Evolutionary conservation across 371 early-diverging fungal species (phyloP), one percentile per base, ranked within the genome.

Genomic region (Mucor lusitanicus): DNA sequence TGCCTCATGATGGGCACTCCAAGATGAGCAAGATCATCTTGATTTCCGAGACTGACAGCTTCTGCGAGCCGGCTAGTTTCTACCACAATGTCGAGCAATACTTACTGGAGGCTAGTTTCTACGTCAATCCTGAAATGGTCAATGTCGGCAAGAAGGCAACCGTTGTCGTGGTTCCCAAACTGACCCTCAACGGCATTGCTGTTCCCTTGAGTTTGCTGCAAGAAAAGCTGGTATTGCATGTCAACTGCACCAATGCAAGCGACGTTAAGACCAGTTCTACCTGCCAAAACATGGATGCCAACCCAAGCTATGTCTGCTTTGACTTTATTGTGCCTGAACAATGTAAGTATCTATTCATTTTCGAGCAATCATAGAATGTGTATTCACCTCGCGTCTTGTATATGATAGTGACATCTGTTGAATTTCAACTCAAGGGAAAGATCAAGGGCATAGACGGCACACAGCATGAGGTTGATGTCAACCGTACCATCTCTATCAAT

Each of bases 51-150:
- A 25, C 11, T 21, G 32, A 27, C n/a, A 79, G 70, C 3, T 87
- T 80, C 59, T 77, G 82, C n/a, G 73, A 77, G 13, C 75, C 78
- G 23, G 68, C 66, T 1, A 23, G 56, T 1, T 82, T 87, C 57
- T 32, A 19, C 15, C 79, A 79, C 25, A 28, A 57, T 2, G 11
- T 21, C 1, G 88, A 88, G 59, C 37, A 55, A 0, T 86, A 86
- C 64, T 21, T 25, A 0, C 64, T 88, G 59, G 32, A 56, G 0
- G 70, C 84, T 3, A 54, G 70, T 1, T 85, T 79, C 42, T 80
- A 81, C 50, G 64, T 88, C 4, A 77, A 88, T 54, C 71, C 70
- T 6, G 88, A 88, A 67, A 76, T 81, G 48, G 61, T 84, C 12
- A 48, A 78, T 1, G 69, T 75, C 6, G 84, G 80, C 39, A 73